phyloP scores from a whole-genome alignment of 495 filamentous ascomycete genomes.

The Neurospora intermedia region DNA sequence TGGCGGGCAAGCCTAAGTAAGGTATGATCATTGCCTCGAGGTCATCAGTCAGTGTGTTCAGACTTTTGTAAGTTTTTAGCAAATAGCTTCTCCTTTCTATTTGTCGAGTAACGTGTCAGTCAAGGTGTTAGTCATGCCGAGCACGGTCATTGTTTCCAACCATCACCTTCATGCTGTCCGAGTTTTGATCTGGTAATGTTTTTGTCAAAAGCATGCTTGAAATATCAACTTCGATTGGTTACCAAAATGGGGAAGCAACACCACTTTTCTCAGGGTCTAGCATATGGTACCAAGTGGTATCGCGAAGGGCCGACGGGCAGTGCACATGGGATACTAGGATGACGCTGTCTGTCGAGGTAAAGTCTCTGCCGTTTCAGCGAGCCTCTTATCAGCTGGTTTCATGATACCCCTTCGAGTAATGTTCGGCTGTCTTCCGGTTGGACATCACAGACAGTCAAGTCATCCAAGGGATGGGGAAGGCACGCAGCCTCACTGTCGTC shows the following conservation, averaged over 20 bases:
- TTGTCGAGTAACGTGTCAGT: neutral
- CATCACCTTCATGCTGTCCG: neutral
- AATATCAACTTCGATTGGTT: neutral
- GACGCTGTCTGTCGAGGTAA: neutral
- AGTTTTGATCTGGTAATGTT: neutral
- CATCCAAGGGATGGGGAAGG: neutral
- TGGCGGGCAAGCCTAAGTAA: conserved; percentile 1
- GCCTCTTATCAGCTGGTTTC: neutral
- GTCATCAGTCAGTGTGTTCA: neutral
- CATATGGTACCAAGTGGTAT: neutral
- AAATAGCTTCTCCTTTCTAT: neutral
- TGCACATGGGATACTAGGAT: neutral
- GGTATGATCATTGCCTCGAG: neutral
- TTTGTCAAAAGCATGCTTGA: neutral
- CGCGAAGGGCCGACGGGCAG: neutral
- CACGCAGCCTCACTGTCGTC: neutral
- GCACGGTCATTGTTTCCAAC: neutral
- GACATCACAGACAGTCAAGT: neutral
- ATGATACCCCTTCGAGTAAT: neutral
- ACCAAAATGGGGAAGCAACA: neutral
- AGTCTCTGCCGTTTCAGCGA: neutral
- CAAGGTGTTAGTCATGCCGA: neutral
- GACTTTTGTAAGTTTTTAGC: neutral
- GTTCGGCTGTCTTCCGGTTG: neutral
- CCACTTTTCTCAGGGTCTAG: neutral